A percentile compares a stretch with the other conserved stretches of the same genome.
phyloP scores from a whole-genome alignment of 305 asterid species.

The Solanum hybrid region DNA sequence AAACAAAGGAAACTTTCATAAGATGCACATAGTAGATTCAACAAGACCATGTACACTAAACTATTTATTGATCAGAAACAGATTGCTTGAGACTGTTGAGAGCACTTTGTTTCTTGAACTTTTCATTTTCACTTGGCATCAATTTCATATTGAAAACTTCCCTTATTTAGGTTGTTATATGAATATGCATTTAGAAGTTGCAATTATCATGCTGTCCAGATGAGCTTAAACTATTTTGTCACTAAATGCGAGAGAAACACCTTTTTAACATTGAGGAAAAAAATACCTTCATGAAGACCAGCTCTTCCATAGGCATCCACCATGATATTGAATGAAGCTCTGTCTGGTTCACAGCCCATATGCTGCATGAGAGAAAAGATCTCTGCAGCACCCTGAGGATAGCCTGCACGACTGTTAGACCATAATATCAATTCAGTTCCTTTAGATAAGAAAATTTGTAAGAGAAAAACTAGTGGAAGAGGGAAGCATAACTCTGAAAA shows the following conservation, averaged over 20 bases:
- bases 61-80: neutral
- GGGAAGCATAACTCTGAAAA: neutral
- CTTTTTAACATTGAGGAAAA: neutral
- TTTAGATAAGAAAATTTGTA: neutral
- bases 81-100: neutral
- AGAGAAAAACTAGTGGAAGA: neutral
- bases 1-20: neutral
- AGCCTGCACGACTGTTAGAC: constrained; percentile 65
- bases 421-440: neutral
- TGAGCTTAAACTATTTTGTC: neutral
- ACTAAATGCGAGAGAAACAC: neutral
- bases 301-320: constrained; percentile 87
- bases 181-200: neutral
- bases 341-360: constrained; percentile 82
- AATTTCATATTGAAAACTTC: neutral
- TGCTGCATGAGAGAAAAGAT: constrained; percentile 79
- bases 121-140: neutral
- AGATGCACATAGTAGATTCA: neutral
- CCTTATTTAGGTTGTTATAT: neutral
- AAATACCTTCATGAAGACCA: constrained; percentile 62
- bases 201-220: neutral
- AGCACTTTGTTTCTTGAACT: neutral
- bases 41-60: neutral
- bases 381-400: constrained; percentile 76
- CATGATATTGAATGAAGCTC: constrained; percentile 79